Evolutionary conservation across 352 stramenopile genomes (phyloP).

Genomic region (Detonula confervacea): DNA sequence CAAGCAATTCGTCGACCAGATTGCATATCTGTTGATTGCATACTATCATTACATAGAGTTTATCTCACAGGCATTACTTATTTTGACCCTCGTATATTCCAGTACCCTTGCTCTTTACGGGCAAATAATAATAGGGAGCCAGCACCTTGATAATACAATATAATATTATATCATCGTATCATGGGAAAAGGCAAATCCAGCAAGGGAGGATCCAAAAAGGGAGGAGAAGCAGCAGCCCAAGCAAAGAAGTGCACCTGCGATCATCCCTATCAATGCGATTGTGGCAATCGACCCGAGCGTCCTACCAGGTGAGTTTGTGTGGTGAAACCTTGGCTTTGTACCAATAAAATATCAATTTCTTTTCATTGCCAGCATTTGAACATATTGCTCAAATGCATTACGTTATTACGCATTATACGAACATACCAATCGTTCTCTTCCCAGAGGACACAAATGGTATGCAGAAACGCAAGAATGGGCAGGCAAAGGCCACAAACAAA

Average conservation of each 20-base stretch:
- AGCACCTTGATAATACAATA: too few species aligned
- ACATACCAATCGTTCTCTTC: neutral
- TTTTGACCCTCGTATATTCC: too few species aligned
- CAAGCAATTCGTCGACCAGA: too few species aligned
- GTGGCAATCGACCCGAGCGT: constrained; percentile 80
- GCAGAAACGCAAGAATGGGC: constrained; percentile 73
- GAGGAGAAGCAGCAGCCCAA: neutral
- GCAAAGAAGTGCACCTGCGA: constrained; percentile 73
- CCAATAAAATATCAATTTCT: too few species aligned
- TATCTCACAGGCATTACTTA: too few species aligned
- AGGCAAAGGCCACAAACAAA: constrained; percentile 85
- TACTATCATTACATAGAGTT: too few species aligned
- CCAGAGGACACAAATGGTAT: constrained; percentile 83
- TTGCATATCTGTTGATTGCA: too few species aligned
- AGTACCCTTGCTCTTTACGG: too few species aligned
- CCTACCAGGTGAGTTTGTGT: constrained; percentile 67
- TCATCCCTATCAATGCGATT: constrained; percentile 79
- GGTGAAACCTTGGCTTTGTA: too few species aligned
- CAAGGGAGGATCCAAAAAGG: neutral
- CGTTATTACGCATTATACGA: neutral
- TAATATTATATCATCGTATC: neutral
- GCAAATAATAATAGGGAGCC: neutral
- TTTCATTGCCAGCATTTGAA: neutral
- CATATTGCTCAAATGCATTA: neutral
- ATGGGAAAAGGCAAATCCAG: constrained; percentile 32